A percentile compares a stretch with the other conserved stretches of the same genome.
These are phyloP conservation scores for Penicillium ucsense DNA, from an alignment of 495 filamentous ascomycete genomes.

Conservation along the genomic window DNA sequence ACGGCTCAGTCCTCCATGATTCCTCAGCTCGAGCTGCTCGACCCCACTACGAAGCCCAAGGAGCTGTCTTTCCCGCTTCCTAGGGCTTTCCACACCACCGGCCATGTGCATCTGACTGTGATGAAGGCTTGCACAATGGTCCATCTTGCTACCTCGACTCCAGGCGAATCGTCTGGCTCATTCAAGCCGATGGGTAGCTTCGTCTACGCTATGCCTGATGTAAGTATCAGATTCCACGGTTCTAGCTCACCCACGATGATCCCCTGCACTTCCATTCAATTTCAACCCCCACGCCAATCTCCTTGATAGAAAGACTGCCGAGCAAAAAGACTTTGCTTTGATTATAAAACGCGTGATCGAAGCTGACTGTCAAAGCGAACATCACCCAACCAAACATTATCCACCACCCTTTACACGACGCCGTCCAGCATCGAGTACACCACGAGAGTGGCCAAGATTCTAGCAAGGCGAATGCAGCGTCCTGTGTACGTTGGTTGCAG, in stretches of 20 bases:
- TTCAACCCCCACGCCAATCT: no score
- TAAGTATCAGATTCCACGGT: slow-evolving; percentile 27
- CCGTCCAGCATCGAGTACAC: slow-evolving; percentile 76
- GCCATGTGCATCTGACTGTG: slow-evolving; percentile 68
- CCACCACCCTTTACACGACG: slow-evolving; percentile 68
- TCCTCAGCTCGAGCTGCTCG: slow-evolving; percentile 10
- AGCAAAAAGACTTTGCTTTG: background rate
- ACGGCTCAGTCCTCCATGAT: slow-evolving; percentile 1
- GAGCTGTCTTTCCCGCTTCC: slow-evolving; percentile 74
- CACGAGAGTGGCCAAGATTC: slow-evolving; percentile 69
- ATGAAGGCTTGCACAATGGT: slow-evolving; percentile 56
- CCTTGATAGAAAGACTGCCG: no score
- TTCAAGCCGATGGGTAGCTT: slow-evolving; percentile 54
- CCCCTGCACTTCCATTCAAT: background rate
- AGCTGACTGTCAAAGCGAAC: slow-evolving; percentile 21
- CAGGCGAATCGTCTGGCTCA: slow-evolving; percentile 41
- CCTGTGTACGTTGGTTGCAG: slow-evolving; percentile 82
- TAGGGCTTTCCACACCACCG: slow-evolving; percentile 62
- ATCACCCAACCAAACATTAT: slow-evolving; percentile 39
- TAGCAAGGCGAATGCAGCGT: slow-evolving; percentile 56
- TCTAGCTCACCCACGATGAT: no score
- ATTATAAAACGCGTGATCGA: background rate
- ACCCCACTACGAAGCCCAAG: slow-evolving; percentile 34
- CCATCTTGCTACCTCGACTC: slow-evolving; percentile 64
- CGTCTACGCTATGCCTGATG: slow-evolving; percentile 86